Evolutionary conservation across 2,329 filamentous ascomycete genomes (phyloP).

Genomic region (Furcasterigmium furcatum): DNA sequence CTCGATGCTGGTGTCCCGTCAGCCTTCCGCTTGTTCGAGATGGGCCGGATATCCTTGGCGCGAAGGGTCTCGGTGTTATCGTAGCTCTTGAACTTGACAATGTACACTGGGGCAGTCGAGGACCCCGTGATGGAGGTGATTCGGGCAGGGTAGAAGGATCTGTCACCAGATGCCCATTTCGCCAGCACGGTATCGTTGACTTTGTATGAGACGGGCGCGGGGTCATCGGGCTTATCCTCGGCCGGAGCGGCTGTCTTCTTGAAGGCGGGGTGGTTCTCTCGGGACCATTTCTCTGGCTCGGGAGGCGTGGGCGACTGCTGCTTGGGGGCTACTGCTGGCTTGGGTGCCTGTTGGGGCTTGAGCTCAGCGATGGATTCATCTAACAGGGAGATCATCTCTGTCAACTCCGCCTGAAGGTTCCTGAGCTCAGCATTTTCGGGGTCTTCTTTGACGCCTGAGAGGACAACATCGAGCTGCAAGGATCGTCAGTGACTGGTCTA

Average conservation of each 20-base stretch:
- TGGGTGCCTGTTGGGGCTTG: slow-evolving; percentile 52
- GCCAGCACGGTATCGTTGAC: slow-evolving; percentile 90
- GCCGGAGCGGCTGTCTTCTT: slow-evolving; percentile 48
- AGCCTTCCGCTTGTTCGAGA: slow-evolving; percentile 81
- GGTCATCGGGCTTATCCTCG: slow-evolving; percentile 49
- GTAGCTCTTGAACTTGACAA: slow-evolving; percentile 93
- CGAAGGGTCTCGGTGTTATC: slow-evolving; percentile 78
- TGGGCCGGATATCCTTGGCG: slow-evolving; percentile 78
- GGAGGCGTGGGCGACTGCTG: slow-evolving; percentile 17
- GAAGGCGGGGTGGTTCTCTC: slow-evolving; percentile 76
- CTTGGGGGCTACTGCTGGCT: slow-evolving; percentile 30
- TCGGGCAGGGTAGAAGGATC: slow-evolving; percentile 84
- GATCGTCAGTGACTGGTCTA: slow-evolving; percentile 11
- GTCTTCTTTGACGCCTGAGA: slow-evolving; percentile 73
- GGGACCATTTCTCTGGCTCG: slow-evolving; percentile 70
- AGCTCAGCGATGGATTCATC: slow-evolving; percentile 80
- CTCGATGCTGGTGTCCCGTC: slow-evolving; percentile 63
- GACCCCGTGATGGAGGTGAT: slow-evolving; percentile 95
- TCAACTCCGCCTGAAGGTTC: slow-evolving; percentile 75
- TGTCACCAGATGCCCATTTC: slow-evolving; percentile 88
- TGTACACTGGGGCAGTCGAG: slow-evolving; percentile 85
- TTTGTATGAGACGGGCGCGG: slow-evolving; percentile 60
- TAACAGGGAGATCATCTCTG: slow-evolving; percentile 75
- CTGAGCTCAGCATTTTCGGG: slow-evolving; percentile 77
- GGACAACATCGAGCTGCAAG: slow-evolving; percentile 70